Conservation (phyloP, 2,329 filamentous ascomycete genomes). For the Penicillium sp. region DNA sequence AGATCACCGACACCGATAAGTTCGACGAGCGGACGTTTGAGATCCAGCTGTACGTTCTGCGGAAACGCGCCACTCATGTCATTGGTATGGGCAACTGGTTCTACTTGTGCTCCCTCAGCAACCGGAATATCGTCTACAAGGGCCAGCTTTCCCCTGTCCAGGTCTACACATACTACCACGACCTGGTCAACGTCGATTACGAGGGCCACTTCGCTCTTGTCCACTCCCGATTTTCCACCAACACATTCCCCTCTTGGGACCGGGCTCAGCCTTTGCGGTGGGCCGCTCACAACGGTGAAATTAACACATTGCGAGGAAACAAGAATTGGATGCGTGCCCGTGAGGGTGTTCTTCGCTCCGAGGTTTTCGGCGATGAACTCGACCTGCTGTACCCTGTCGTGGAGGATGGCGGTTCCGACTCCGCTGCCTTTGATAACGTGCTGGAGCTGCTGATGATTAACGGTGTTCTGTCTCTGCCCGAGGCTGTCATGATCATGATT, state of each 20-base stretch:
- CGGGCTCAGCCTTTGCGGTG: slow-evolving; percentile 92
- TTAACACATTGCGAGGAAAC: slow-evolving; percentile 94
- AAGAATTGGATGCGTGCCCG: slow-evolving; percentile 99
- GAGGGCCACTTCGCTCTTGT: slow-evolving; percentile 96
- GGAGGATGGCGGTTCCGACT: slow-evolving; percentile 94
- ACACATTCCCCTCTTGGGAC: slow-evolving; percentile 98
- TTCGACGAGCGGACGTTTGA: slow-evolving; percentile 89
- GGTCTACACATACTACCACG: slow-evolving; percentile 97
- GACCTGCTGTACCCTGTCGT: slow-evolving; percentile 90
- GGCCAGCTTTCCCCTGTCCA: slow-evolving; percentile 90
- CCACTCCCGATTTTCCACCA: slow-evolving; percentile 95
- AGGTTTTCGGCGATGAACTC: slow-evolving; percentile 87
- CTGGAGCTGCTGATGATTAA: slow-evolving; percentile 92
- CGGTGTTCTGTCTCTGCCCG: slow-evolving; percentile 88
- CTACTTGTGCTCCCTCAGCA: slow-evolving; percentile 92
- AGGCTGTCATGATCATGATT: slow-evolving; percentile 98
- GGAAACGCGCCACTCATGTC: slow-evolving; percentile 91
- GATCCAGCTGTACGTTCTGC: slow-evolving; percentile 86
- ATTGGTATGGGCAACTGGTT: slow-evolving; percentile 98
- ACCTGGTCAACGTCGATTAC: slow-evolving; percentile 94
- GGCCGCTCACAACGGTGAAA: slow-evolving; percentile 98
- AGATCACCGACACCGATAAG: slow-evolving; percentile 70
- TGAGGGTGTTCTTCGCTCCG: slow-evolving; percentile 90
- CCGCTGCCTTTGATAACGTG: slow-evolving; percentile 95
- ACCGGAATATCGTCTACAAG: slow-evolving; percentile 99